Evolutionary conservation across 805 yeast genomes (phyloP), one percentile per base, ranked within the genome.

Genomic region (Wickerhamiella parazyma): DNA sequence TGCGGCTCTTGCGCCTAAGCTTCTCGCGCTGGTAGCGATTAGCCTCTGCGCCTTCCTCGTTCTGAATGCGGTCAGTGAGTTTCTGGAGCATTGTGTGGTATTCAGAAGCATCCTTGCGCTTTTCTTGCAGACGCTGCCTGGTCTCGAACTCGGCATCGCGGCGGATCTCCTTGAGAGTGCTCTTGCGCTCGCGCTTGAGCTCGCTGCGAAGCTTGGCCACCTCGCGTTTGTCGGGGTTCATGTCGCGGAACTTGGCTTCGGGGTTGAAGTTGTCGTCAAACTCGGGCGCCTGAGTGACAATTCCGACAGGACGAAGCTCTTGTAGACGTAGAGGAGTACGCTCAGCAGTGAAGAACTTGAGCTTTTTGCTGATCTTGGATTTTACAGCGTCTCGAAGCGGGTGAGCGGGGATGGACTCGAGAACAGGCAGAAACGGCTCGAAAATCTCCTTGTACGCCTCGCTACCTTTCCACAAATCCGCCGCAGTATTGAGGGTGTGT

Each of bases 191-290:
- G 63, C 86, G 81, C 76, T 91, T 91, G 63, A 86, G 66, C 65
- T 82, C 84, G 17, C 80, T 77, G 63, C 73, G 75, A 68, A 89
- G 73, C 70, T 91, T 91, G 59, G 71, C 72, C 53, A 83, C 64
- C 62, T 91, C 97, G 52, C 78, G 83, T 62, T 91, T 72, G 48
- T 80, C 77, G 52, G 77, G 71, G 59, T 87, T 81, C 42, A 80
- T 73, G 60, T 89, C 95, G 61, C 85, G 81, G 7, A 93, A 82
- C 66, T 83, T 87, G 74, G 78, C 83, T 58, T 85, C 95, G 45
- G 95, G 95, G 65, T 87, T 89, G 73, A 79, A 91, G 68, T 86
- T 85, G 56, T 85, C 97, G 64, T 89, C 96, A 60, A 80, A 91
- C 63, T 82, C 78, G 51, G 99, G 99, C 29, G 86, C 80, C 55